phyloP scores from a whole-genome alignment of 148 eudicot species.

The Vaccinium darrowii region DNA sequence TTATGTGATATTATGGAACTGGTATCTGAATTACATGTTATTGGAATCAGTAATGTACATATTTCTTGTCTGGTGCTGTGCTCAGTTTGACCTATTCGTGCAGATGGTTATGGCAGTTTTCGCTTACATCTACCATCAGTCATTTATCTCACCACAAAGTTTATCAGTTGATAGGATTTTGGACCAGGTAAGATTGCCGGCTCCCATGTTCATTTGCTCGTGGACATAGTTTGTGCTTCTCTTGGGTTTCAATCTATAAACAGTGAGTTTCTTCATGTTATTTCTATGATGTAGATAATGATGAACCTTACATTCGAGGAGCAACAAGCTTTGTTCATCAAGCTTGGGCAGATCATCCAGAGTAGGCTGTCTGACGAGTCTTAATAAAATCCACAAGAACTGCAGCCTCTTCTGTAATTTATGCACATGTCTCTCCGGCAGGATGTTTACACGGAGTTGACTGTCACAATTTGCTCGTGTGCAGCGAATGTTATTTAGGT shows the following conservation, averaged over 20 bases:
- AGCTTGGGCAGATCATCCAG: constrained; percentile 54
- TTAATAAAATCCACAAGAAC: background rate
- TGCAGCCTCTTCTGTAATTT: background rate
- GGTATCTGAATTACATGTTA: background rate
- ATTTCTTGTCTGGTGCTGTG: background rate
- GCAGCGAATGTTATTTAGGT: constrained; percentile 12
- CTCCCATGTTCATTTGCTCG: background rate
- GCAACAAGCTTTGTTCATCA: constrained; percentile 50
- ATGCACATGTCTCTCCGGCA: background rate
- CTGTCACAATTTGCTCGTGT: background rate
- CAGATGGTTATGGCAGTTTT: constrained; percentile 96
- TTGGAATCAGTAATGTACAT: background rate
- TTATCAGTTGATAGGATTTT: constrained; percentile 65
- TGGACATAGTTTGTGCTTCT: background rate
- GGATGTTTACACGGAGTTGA: background rate
- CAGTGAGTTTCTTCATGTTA: background rate
- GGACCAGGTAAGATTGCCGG: constrained; percentile 56
- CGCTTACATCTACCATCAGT: constrained; percentile 86
- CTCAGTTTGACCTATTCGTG: constrained; percentile 16
- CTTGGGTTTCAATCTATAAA: background rate
- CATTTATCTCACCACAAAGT: constrained; percentile 56
- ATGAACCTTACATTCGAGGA: constrained; percentile 66
- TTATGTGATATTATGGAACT: background rate
- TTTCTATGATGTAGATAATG: constrained; percentile 46
- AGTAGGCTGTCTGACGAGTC: constrained; percentile 34